These are phyloP conservation scores for Neurospora sp. DNA, from an alignment of 495 filamentous ascomycete species.

Conservation along the genomic window DNA sequence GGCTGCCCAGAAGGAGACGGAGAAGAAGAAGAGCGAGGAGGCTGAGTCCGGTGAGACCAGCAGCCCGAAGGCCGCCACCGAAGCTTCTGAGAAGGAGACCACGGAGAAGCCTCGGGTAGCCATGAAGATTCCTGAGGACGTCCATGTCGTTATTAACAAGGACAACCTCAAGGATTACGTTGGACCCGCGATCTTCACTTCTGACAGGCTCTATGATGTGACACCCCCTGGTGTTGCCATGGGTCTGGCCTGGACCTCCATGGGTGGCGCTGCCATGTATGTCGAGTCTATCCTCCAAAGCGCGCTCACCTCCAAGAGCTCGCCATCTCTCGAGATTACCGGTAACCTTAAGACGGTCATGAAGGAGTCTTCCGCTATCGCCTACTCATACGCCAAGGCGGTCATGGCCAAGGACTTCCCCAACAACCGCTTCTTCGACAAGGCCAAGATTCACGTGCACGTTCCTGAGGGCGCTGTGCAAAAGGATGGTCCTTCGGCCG, in stretches of 20 bases:
- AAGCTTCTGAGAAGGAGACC: conserved; percentile 23
- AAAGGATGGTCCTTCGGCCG: conserved; percentile 93
- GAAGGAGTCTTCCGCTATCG: conserved; percentile 92
- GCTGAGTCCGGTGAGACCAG: conserved; percentile 7
- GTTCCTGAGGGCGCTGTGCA: conserved; percentile 94
- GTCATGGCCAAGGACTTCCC: conserved; percentile 74
- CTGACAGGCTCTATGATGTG: conserved; percentile 88
- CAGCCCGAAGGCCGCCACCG: not conserved
- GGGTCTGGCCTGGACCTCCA: conserved; percentile 97
- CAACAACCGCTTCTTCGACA: conserved; percentile 90
- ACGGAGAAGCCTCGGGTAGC: conserved; percentile 63
- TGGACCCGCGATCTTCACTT: conserved; percentile 88
- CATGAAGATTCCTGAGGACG: conserved; percentile 76
- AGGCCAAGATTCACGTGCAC: conserved; percentile 91
- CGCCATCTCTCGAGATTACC: conserved; percentile 75
- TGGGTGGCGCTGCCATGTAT: conserved; percentile 94
- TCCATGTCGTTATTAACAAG: conserved; percentile 80
- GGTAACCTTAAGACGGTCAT: conserved; percentile 95
- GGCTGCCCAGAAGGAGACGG: conserved; percentile 56
- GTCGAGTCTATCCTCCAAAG: conserved; percentile 93
- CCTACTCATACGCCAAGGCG: conserved; percentile 92
- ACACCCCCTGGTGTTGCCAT: conserved; percentile 97
- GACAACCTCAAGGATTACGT: conserved; percentile 96
- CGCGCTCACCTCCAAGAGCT: conserved; percentile 57
- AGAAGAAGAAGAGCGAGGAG: conserved; percentile 10